These are phyloP conservation scores for Aspergillus pseudonomiae DNA, from an alignment of 2,329 filamentous ascomycete species.

Conservation along the genomic window DNA sequence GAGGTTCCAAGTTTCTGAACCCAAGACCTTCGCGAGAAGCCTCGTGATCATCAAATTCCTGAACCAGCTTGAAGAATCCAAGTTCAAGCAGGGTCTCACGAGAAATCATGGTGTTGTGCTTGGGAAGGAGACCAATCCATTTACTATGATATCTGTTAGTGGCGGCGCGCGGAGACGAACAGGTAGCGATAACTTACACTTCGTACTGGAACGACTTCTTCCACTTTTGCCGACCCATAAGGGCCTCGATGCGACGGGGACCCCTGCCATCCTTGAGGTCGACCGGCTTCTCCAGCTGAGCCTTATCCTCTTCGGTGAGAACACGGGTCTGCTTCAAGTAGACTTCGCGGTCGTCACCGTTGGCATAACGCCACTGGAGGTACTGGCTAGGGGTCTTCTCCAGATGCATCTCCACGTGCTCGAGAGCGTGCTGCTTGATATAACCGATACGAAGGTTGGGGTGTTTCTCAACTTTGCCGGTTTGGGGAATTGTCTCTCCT, in stretches of 20 bases:
- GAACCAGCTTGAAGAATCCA: constrained; percentile 90
- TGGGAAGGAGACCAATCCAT: constrained; percentile 86
- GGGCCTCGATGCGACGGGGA: constrained; percentile 74
- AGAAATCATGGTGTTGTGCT: constrained; percentile 89
- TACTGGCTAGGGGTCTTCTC: constrained; percentile 99
- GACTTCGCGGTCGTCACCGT: constrained; percentile 95
- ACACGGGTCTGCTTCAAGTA: constrained; percentile 96
- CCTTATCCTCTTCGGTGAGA: constrained; percentile 79
- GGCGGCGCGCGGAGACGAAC: background rate
- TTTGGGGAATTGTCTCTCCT: constrained; percentile 81
- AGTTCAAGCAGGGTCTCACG: constrained; percentile 85
- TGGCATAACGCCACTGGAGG: constrained; percentile 95
- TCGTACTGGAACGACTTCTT: constrained; percentile 99
- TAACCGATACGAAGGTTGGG: constrained; percentile 98
- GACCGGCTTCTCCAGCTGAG: constrained; percentile 88
- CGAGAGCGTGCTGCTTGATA: constrained; percentile 98
- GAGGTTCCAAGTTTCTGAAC: constrained; percentile 89
- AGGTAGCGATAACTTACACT: constrained; percentile 61
- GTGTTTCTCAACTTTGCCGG: constrained; percentile 93
- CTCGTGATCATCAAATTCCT: constrained; percentile 99
- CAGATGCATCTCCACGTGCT: constrained; percentile 99
- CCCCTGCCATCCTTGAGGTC: constrained; percentile 84
- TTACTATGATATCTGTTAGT: constrained; percentile 57
- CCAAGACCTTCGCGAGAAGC: constrained; percentile 97
- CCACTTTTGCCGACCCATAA: constrained; percentile 96